phyloP scores from a whole-genome alignment of 1,284 basidiomycete genomes.

The Pseudozyma sp. region DNA sequence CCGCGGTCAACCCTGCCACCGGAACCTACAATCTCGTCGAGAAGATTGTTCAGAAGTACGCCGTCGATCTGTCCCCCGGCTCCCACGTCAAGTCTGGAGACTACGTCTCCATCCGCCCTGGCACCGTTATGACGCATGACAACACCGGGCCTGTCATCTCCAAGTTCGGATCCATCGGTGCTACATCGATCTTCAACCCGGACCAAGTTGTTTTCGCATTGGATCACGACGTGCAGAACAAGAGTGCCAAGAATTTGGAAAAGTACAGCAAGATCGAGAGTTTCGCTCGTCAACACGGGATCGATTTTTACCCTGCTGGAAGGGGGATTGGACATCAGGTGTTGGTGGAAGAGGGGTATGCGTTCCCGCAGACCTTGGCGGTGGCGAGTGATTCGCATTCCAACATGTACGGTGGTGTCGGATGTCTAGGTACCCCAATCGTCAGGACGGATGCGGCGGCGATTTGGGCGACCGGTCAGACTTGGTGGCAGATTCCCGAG shows the following conservation, averaged over 20 bases:
- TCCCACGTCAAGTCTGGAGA: slow-evolving; percentile 85
- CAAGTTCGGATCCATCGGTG: slow-evolving; percentile 90
- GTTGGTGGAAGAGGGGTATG: slow-evolving; percentile 67
- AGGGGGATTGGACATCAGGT: slow-evolving; percentile 84
- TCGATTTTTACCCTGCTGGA: slow-evolving; percentile 98
- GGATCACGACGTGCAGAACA: slow-evolving; percentile 99
- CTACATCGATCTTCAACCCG: slow-evolving; percentile 84
- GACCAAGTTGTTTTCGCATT: slow-evolving; percentile 93
- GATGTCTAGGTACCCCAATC: slow-evolving; percentile 95
- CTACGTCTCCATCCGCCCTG: slow-evolving; percentile 98
- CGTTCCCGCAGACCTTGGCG: slow-evolving; percentile 67
- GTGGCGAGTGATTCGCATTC: slow-evolving; percentile 95
- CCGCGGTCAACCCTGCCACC: slow-evolving; percentile 30
- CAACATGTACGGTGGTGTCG: slow-evolving; percentile 99
- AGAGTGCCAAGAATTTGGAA: slow-evolving; percentile 87
- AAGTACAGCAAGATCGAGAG: slow-evolving; percentile 94
- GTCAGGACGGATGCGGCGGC: slow-evolving; percentile 84
- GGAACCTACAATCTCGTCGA: slow-evolving; percentile 77
- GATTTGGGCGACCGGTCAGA: slow-evolving; percentile 97
- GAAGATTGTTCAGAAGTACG: slow-evolving; percentile 97
- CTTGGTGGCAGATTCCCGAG: slow-evolving; percentile 99
- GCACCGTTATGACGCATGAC: slow-evolving; percentile 82
- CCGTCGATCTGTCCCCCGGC: slow-evolving; percentile 81
- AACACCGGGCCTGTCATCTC: slow-evolving; percentile 98
- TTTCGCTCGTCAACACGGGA: slow-evolving; percentile 84